These are phyloP conservation scores for Penicillium pancosmium DNA, from an alignment of 495 filamentous ascomycete genomes.

Conservation along the genomic window DNA sequence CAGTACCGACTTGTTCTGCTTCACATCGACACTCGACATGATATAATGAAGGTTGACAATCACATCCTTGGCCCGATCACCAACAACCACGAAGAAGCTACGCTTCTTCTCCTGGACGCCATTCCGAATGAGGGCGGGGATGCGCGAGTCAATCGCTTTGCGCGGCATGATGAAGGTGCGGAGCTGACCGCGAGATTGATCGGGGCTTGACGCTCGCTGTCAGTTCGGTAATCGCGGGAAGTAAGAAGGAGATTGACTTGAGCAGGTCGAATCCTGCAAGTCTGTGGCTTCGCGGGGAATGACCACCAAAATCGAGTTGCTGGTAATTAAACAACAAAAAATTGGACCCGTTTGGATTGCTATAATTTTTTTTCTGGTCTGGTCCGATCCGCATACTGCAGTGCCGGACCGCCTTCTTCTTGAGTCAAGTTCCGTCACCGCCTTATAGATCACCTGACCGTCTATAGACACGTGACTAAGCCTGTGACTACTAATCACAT, in stretches of 20 bases:
- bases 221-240: neutral
- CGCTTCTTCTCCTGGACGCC: constrained; percentile 95
- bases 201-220: constrained; percentile 6
- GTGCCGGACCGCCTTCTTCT: neutral
- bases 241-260: constrained; percentile 2
- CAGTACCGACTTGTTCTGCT: constrained; percentile 93
- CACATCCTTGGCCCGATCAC: constrained; percentile 94
- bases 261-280: constrained; percentile 1
- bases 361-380: neutral
- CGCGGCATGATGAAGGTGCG: constrained; percentile 50
- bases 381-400: neutral
- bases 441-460: neutral
- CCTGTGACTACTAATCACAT: neutral
- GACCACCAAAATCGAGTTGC: constrained; percentile 2
- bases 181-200: constrained; percentile 26
- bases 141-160: constrained; percentile 81
- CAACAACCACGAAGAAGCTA: constrained; percentile 96
- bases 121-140: constrained; percentile 95
- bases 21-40: constrained; percentile 84
- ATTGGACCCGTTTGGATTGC: constrained; percentile 10
- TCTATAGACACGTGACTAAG: no score
- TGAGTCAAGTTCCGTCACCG: neutral
- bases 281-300: neutral
- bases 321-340: constrained; percentile 8
- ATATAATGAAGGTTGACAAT: constrained; percentile 96